Percentiles rank a stretch among this genome's conserved stretches.
phyloP scores from a whole-genome alignment of 805 yeast genomes.

The Candida tibetensis region DNA sequence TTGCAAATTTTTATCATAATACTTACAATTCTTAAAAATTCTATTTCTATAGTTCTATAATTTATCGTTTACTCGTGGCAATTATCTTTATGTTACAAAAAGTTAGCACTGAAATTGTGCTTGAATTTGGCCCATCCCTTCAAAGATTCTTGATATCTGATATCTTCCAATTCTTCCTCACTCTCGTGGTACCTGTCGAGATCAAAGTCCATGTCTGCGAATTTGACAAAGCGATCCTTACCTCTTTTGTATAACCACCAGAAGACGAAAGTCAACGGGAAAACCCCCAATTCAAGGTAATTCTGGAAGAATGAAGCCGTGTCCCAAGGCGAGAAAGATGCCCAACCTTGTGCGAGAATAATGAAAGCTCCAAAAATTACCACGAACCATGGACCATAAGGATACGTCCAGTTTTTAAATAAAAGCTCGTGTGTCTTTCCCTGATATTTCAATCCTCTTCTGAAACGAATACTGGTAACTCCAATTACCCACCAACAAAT shows the following conservation, averaged over 20 bases:
- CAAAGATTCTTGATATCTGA: conserved; percentile 36
- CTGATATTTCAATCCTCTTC: conserved; percentile 44
- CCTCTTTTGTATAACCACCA: conserved; percentile 42
- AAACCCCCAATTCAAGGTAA: conserved; percentile 46
- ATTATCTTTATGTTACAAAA: too few relatives aligned
- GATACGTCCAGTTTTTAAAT: conserved; percentile 50
- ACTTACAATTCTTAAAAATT: too few relatives aligned
- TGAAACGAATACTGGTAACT: conserved; percentile 47
- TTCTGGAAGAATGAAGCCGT: conserved; percentile 41
- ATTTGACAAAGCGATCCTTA: conserved; percentile 40
- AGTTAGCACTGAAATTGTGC: conserved; percentile 27
- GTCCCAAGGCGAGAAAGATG: conserved; percentile 46
- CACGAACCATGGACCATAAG: conserved; percentile 48
- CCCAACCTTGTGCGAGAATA: conserved; percentile 54
- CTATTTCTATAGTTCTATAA: too few relatives aligned
- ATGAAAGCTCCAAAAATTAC: conserved; percentile 42
- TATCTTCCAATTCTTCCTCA: conserved; percentile 44
- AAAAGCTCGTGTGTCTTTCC: conserved; percentile 41
- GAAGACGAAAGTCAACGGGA: conserved; percentile 42
- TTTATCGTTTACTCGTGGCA: too few relatives aligned
- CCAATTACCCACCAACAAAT: conserved; percentile 51
- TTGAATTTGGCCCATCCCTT: conserved; percentile 44
- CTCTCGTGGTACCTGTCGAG: conserved; percentile 50
- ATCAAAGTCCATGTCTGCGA: conserved; percentile 52
- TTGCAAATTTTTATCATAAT: too few relatives aligned